Conservation (phyloP, 2,329 filamentous ascomycete species). For the Peltaster fructicola region DNA sequence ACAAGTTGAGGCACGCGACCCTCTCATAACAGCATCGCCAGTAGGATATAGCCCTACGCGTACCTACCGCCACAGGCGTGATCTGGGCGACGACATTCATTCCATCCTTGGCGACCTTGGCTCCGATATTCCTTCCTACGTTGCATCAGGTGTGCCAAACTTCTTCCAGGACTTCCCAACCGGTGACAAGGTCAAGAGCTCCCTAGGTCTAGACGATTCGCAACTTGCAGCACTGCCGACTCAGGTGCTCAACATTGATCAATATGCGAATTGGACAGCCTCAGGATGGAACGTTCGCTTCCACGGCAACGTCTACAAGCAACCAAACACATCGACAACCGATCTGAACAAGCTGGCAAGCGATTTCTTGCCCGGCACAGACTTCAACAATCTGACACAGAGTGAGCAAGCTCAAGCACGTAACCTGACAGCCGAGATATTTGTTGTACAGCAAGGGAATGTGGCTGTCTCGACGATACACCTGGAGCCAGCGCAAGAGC, state of each 20-base stretch:
- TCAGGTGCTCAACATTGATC: constrained; percentile 51
- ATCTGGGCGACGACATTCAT: constrained; percentile 27
- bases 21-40: constrained; percentile 32
- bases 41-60: constrained; percentile 23
- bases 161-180: constrained; percentile 52
- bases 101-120: constrained; percentile 32
- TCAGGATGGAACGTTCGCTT: constrained; percentile 59
- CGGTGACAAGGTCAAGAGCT: constrained; percentile 37
- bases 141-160: constrained; percentile 45
- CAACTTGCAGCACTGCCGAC: constrained; percentile 48
- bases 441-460: constrained; percentile 54
- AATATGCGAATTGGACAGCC: constrained; percentile 58
- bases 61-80: constrained; percentile 28
- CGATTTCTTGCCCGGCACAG: constrained; percentile 48
- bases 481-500: constrained; percentile 40
- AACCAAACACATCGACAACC: constrained; percentile 46
- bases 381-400: constrained; percentile 40
- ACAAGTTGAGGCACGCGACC: constrained; percentile 19
- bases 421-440: constrained; percentile 56
- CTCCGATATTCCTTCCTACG: constrained; percentile 39
- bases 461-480: constrained; percentile 42
- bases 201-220: constrained; percentile 39
- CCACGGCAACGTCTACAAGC: constrained; percentile 68
- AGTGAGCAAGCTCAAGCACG: constrained; percentile 48
- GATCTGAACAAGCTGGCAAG: constrained; percentile 54